phyloP scores from a whole-genome alignment of 352 stramenopile genomes.

The Phytophthora rubi region DNA sequence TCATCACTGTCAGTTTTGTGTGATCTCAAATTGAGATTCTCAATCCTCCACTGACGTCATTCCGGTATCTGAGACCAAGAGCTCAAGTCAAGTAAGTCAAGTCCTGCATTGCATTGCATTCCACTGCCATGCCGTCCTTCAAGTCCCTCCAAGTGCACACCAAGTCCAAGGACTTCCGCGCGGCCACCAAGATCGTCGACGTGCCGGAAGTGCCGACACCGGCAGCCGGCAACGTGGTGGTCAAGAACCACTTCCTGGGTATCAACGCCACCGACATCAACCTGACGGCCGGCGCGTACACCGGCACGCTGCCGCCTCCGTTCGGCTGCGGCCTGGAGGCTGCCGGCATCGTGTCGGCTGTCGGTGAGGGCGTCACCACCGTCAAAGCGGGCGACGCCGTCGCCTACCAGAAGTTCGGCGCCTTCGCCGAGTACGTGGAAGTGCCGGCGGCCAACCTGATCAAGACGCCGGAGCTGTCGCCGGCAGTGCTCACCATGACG shows the following conservation, averaged over 20 bases:
- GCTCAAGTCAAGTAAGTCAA: conserved; percentile 12
- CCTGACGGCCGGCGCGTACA: conserved; percentile 49
- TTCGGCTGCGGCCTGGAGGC: conserved; percentile 59
- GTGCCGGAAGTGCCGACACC: conserved; percentile 30
- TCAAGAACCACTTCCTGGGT: conserved; percentile 45
- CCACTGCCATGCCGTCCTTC: conserved; percentile 32
- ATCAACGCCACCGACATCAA: conserved; percentile 66
- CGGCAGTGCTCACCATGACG: conserved; percentile 29
- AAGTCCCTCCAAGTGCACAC: conserved; percentile 48
- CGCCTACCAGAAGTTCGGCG: conserved; percentile 42
- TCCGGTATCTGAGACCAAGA: conserved; percentile 17
- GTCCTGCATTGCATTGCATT: background rate
- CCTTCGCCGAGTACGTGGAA: conserved; percentile 32
- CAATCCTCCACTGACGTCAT: conserved; percentile 16
- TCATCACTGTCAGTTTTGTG: background rate
- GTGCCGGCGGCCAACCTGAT: conserved; percentile 26
- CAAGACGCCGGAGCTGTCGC: conserved; percentile 27
- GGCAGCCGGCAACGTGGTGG: conserved; percentile 23
- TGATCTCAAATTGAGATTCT: too few species aligned
- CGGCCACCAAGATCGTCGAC: conserved; percentile 31
- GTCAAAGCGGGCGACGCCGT: conserved; percentile 52
- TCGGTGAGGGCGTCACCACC: conserved; percentile 48
- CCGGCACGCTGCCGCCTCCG: conserved; percentile 33
- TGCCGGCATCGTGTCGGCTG: conserved; percentile 40
- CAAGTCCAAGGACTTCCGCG: conserved; percentile 49